Evolutionary conservation across 495 filamentous ascomycete genomes (phyloP).

Genomic region (Staphylotrichum longicolle): DNA sequence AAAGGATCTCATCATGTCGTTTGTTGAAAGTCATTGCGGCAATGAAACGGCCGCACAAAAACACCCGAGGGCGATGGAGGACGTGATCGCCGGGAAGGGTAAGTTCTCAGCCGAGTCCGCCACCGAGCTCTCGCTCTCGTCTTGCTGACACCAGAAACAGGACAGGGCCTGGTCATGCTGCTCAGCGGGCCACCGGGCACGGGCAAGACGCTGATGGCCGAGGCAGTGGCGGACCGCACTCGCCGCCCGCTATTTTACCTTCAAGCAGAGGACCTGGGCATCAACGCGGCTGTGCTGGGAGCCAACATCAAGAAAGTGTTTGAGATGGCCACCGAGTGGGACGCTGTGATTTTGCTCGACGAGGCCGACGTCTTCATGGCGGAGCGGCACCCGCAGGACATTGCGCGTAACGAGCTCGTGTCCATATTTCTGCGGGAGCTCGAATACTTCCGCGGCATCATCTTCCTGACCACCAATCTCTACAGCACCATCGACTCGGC

Average conservation of each 20-base stretch:
- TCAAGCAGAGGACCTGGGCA: conserved; percentile 55
- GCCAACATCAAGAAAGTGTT: conserved; percentile 51
- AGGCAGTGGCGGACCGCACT: conserved; percentile 51
- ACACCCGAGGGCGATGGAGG: conserved; percentile 17
- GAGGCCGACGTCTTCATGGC: conserved; percentile 55
- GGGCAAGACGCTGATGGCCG: conserved; percentile 61
- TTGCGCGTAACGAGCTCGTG: conserved; percentile 54
- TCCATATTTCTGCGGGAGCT: conserved; percentile 53
- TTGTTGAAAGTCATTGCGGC: conserved; percentile 39
- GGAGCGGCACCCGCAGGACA: conserved; percentile 44
- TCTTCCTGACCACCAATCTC: conserved; percentile 54
- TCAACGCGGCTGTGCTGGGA: conserved; percentile 45
- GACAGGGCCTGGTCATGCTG: conserved; percentile 35
- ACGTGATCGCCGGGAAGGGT: conserved; percentile 31
- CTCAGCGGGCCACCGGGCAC: conserved; percentile 51
- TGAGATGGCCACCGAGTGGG: conserved; percentile 51
- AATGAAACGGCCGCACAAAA: background rate
- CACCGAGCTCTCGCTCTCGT: too few relatives aligned
- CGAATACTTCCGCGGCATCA: conserved; percentile 55
- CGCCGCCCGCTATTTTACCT: conserved; percentile 52
- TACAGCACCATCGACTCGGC: conserved; percentile 39
- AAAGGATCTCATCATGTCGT: conserved; percentile 43
- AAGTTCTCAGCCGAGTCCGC: background rate
- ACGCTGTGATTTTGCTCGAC: conserved; percentile 53
- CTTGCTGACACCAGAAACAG: conserved; percentile 5